Base-by-base conservation (phyloP, 2,329 filamentous ascomycete species). In the Ophiostoma sp. region DNA sequence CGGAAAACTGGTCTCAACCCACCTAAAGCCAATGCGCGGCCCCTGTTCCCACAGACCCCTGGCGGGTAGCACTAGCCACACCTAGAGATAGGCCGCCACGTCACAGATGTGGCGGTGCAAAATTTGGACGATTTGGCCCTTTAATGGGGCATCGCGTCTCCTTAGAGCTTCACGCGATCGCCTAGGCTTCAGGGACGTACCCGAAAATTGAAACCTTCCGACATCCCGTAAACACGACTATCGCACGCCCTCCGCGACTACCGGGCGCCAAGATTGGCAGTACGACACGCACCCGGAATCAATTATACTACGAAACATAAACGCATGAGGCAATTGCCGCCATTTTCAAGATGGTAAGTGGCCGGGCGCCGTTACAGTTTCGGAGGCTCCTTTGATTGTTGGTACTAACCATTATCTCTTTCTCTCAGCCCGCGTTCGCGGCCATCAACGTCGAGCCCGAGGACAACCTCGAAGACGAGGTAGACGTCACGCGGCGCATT, bases 361-460 rank as follows among this genome's bases (percentile, higher is more conserved):
- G 7, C 4, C 61, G 22, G 12, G 33, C 33, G 19, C 31, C n/a
- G 4, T 52, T n/a, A 2, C 52, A 31, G 50, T 19, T 72, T 57
- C 17, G 12, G 9, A 28, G 31, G 22, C 9, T 57, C 28, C 42
- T 72, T 36, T 36, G 25, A 6, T 39, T 45, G 22, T 19, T 17
- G 28, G 45, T 71, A 28, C 71, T 74, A 11, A 74, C 61, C 25
- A 36, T 22, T 36, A 28, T 22, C 31, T 66, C 7, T 19, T 17
- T 61, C 19, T 45, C 31, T 68, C 75, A 89, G 88, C 86, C 88
- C 77, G 87, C 89, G 78, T 98, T 97, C 84, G 90, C 92, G 79
- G 93, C 95, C 71, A 90, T 98, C 82, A 99, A 99, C 81, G 89
- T 98, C 83, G 95, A 98, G 82, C 92, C 93, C 11, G 96, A 98